phyloP scores from a whole-genome alignment of 768 basidiomycete genomes.

The Termitomyces heimii region DNA sequence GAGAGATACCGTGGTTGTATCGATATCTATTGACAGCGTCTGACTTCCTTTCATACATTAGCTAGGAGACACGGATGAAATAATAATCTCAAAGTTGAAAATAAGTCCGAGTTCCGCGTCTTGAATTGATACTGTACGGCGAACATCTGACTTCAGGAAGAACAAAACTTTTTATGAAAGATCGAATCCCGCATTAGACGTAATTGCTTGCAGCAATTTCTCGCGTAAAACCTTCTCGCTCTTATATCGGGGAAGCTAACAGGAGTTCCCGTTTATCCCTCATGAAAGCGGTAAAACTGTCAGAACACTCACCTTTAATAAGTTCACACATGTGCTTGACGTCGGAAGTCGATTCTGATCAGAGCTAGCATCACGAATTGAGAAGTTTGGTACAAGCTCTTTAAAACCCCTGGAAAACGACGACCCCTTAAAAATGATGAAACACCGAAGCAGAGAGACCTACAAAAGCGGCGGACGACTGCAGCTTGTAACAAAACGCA shows the following conservation, averaged over 20 bases:
- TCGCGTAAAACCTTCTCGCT: constrained; percentile 57
- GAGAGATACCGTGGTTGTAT: no score
- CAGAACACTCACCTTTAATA: constrained; percentile 62
- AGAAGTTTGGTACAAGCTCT: constrained; percentile 83
- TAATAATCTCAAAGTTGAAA: no score
- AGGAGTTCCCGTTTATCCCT: not conserved
- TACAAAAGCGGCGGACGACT: constrained; percentile 84
- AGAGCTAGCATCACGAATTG: constrained; percentile 73
- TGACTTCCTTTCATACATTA: no score
- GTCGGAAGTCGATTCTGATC: constrained; percentile 72
- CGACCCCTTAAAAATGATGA: not conserved
- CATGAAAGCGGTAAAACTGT: not conserved
- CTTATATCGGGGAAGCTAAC: constrained; percentile 64
- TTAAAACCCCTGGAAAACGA: constrained; percentile 60
- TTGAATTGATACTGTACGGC: no score
- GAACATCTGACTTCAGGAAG: no score
- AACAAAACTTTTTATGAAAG: constrained; percentile 39
- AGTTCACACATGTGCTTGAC: constrained; percentile 86
- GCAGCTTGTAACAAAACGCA: constrained; percentile 93
- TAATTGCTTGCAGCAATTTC: constrained; percentile 85
- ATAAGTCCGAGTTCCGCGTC: no score
- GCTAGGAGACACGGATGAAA: no score
- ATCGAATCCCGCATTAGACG: constrained; percentile 88
- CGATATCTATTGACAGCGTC: no score
- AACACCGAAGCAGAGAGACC: constrained; percentile 18